Percentiles rank a stretch among this genome's conserved stretches.
These are phyloP conservation scores for Centaurea solstitialis DNA, from an alignment of 129 eudicot species.

Conservation along the genomic window DNA sequence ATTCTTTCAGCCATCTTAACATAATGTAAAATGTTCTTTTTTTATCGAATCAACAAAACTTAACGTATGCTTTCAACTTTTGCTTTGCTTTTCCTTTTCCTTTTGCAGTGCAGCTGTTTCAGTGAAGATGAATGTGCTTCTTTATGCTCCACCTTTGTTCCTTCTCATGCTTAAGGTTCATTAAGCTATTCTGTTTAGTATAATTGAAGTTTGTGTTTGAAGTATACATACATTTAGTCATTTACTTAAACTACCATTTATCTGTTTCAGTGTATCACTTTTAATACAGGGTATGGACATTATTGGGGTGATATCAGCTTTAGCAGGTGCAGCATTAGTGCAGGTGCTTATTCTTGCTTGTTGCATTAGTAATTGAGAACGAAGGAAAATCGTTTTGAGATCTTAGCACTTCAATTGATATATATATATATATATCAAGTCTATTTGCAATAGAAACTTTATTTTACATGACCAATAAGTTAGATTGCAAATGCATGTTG, in stretches of 20 bases:
- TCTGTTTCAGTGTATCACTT: conserved; percentile 18
- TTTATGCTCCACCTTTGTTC: conserved; percentile 84
- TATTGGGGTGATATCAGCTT: conserved; percentile 67
- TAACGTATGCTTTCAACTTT: neutral
- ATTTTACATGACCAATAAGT: conserved; percentile 35
- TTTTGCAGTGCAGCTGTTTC: conserved; percentile 89
- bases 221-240: neutral
- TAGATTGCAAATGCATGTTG: conserved; percentile 32
- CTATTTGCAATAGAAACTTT: neutral
- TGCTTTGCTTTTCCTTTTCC: conserved; percentile 30
- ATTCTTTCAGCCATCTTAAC: neutral
- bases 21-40: neutral
- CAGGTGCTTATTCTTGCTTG: conserved; percentile 57
- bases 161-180: conserved; percentile 90
- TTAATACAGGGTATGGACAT: conserved; percentile 75
- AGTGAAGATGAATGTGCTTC: conserved; percentile 95
- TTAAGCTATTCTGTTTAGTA: neutral
- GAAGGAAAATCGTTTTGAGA: neutral
- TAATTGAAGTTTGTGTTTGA: conserved; percentile 1
- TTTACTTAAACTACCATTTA: conserved; percentile 26
- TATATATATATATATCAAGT: neutral
- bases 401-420: neutral
- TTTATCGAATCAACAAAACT: neutral
- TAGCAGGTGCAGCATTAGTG: conserved; percentile 86
- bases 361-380: neutral